Conservation (phyloP, 441 rosid species). For the Kokia cookei region DNA sequence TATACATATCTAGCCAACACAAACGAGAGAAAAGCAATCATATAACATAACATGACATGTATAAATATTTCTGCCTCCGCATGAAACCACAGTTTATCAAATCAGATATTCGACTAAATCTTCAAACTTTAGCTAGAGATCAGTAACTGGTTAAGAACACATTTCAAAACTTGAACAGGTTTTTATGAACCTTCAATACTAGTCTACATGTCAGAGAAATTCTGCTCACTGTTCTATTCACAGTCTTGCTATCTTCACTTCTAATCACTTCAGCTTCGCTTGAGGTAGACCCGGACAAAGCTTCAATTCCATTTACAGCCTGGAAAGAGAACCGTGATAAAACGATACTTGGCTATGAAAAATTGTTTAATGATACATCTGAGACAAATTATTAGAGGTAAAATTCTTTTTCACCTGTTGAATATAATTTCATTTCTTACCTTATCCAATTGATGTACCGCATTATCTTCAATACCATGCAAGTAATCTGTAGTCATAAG, state of each 20-base stretch:
- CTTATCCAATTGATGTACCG: slow-evolving; percentile 38
- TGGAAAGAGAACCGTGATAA: slow-evolving; percentile 12
- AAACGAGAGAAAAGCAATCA: no score
- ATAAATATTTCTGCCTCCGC: not conserved
- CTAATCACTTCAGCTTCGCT: slow-evolving; percentile 22
- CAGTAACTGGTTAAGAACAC: not conserved
- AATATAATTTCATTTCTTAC: slow-evolving; percentile 24
- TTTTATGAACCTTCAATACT: slow-evolving; percentile 75
- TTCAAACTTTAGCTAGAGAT: not conserved
- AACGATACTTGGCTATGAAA: not conserved
- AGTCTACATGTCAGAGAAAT: slow-evolving; percentile 76
- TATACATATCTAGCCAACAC: not conserved
- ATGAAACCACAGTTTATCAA: not conserved
- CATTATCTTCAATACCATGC: slow-evolving; percentile 67
- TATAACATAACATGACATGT: not conserved
- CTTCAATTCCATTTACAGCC: slow-evolving; percentile 53
- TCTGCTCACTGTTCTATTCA: slow-evolving; percentile 48
- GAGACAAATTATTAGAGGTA: not conserved
- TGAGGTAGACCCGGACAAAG: slow-evolving; percentile 10
- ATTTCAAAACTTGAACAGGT: slow-evolving; percentile 55
- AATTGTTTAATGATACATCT: not conserved
- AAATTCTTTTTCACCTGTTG: not conserved
- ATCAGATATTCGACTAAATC: not conserved
- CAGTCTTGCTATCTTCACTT: slow-evolving; percentile 23
- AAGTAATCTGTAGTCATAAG: slow-evolving; percentile 49